Evolutionary conservation across 768 basidiomycete species (phyloP), one percentile per base, ranked within the genome.

Genomic region (Trametopsis cervina): DNA sequence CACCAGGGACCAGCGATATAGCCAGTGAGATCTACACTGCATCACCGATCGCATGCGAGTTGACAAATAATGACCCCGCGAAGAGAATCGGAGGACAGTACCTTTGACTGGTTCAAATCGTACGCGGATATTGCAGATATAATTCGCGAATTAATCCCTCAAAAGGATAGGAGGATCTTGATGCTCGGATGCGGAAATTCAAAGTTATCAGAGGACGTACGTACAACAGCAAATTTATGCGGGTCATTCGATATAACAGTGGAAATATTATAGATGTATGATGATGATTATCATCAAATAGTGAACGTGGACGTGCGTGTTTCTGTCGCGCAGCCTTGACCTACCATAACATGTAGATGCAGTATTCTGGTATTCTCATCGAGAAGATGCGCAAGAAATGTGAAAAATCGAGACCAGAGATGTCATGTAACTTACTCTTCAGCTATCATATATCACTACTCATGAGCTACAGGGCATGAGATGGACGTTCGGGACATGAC

Each of bases 161-260:
- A 77, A 52, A 83, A 74, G 61, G 58, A 60, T 3, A 72, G 80
- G 1, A 69, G 73, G 21, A 85, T 91, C 53, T 63, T 91, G 39
- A 84, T 92, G 75, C 78, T 92, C 15, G 87, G 86, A 46, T 91
- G 89, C 59, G 89, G 89, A 9, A 91, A 90, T 63, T 88, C 89
- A 2, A 85, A 66, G 47, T 66, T 91, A 35, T 87, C 87, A 9
- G 81, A 89, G 65, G 81, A 89, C 50, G 87, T 88, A 53, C 18
- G 72, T 63, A 15, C 29, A 26, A 9, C 2, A n/a, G n/a, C n/a
- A n/a, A n/a, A n/a, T n/a, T n/a, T n/a, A n/a, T n/a, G n/a, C n/a
- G n/a, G n/a, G n/a, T n/a, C n/a, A 27, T 18, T 35, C 33, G 11
- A 27, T 9, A 17, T 4, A 24, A 4, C 10, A 17, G 17, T 22